These are phyloP conservation scores for Lathyrus tuberosus DNA, from an alignment of 306 rosid genomes.

Conservation along the genomic window DNA sequence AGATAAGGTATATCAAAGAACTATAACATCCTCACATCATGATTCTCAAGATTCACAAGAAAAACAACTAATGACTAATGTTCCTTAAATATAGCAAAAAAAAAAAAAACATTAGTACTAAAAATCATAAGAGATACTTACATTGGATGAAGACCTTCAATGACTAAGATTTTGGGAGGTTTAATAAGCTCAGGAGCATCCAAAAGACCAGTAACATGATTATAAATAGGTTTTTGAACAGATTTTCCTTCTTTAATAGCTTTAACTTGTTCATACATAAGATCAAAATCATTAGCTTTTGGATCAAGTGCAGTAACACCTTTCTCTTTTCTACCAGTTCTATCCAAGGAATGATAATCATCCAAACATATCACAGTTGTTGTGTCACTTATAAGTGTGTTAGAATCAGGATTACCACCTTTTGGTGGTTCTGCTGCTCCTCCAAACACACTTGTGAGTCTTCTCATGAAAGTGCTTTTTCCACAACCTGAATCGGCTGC, in stretches of 20 bases:
- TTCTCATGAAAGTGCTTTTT: slow-evolving; percentile 97
- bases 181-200: slow-evolving; percentile 95
- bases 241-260: slow-evolving; percentile 75
- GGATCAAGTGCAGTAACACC: slow-evolving; percentile 99
- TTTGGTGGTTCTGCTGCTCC: slow-evolving; percentile 94
- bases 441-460: slow-evolving; percentile 94
- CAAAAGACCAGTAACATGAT: slow-evolving; percentile 92
- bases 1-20: slow-evolving; percentile 53
- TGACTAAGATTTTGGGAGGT: slow-evolving; percentile 95
- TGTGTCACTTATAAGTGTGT: slow-evolving; percentile 95
- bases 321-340: slow-evolving; percentile 88
- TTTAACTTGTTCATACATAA: slow-evolving; percentile 95
- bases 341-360: slow-evolving; percentile 92
- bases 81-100: not conserved
- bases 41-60: slow-evolving; percentile 36
- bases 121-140: slow-evolving; percentile 51
- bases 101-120: too few species aligned
- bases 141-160: slow-evolving; percentile 99
- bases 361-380: slow-evolving; percentile 95
- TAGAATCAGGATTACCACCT: slow-evolving; percentile 96
- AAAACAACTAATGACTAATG: slow-evolving; percentile 27
- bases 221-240: slow-evolving; percentile 87
- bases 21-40: slow-evolving; percentile 14
- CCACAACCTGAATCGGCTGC: slow-evolving; percentile 99
- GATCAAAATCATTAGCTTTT: slow-evolving; percentile 89